A percentile compares a stretch with the other conserved stretches of the same genome.
These are phyloP conservation scores for Sphagnum contortum DNA, from an alignment of 225 moss, liverwort and hornwort genomes.

Conservation along the genomic window DNA sequence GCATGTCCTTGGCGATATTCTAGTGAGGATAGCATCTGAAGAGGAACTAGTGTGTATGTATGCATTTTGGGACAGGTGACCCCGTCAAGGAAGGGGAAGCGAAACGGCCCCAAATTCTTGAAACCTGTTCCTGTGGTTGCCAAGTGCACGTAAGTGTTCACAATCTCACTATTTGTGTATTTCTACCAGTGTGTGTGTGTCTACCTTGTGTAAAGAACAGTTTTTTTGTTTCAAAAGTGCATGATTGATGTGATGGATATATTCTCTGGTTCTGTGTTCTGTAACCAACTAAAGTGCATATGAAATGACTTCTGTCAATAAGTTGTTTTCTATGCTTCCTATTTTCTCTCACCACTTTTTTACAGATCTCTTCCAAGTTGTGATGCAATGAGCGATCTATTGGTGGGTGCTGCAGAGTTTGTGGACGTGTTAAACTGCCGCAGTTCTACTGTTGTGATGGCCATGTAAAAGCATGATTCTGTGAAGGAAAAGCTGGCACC, in stretches of 20 bases:
- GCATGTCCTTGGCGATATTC: too few relatives aligned
- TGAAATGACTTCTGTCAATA: too few relatives aligned
- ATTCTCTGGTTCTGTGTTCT: too few relatives aligned
- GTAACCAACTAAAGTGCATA: too few relatives aligned
- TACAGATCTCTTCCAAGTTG: too few relatives aligned
- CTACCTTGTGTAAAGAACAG: background rate
- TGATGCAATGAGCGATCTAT: too few relatives aligned
- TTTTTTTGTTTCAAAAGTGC: background rate
- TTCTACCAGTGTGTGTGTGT: background rate
- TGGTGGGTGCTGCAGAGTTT: conserved; percentile 23
- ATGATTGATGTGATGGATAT: background rate
- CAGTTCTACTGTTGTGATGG: conserved; percentile 93
- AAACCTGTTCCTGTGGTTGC: conserved; percentile 79
- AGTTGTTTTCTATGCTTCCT: too few relatives aligned
- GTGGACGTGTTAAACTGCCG: conserved; percentile 85
- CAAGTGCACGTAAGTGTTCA: conserved; percentile 59
- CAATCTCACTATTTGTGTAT: background rate
- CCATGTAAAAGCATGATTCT: conserved; percentile 40
- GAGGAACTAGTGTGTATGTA: too few relatives aligned
- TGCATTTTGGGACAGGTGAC: conserved; percentile 29
- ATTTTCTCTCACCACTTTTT: too few relatives aligned
- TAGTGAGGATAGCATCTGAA: too few relatives aligned
- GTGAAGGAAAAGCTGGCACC: background rate
- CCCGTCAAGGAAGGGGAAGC: conserved; percentile 90
- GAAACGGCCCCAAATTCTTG: conserved; percentile 80